Percentiles rank a stretch among this genome's conserved stretches.
phyloP scores from a whole-genome alignment of 164 flowering plant genomes.

The Macadamia integrifolia region DNA sequence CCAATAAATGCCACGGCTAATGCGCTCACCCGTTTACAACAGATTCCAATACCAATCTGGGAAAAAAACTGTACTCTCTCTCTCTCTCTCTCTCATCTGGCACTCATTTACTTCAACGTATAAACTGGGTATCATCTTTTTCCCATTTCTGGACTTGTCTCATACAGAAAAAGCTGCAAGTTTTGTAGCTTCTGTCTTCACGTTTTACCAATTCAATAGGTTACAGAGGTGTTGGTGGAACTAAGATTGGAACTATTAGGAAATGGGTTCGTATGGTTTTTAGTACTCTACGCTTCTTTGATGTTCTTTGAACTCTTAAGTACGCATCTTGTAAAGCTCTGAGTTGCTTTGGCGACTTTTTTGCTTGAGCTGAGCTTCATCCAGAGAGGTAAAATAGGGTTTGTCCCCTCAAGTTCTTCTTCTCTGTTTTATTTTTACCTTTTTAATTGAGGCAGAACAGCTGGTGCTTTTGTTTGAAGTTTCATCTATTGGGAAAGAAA shows the following conservation, averaged over 20 bases:
- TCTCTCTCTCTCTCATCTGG: not conserved
- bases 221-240: not conserved
- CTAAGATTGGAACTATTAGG: not conserved
- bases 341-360: not conserved
- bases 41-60: not conserved
- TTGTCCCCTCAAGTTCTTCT: not conserved
- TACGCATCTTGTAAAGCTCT: not conserved
- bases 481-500: not conserved
- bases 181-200: not conserved
- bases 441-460: not conserved
- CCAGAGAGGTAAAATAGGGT: not conserved
- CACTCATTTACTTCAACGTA: not conserved
- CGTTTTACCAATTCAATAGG: not conserved
- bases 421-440: not conserved
- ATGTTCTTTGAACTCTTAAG: not conserved
- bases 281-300: not conserved
- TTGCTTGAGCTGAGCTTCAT: not conserved
- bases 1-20: not conserved
- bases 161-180: not conserved
- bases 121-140: not conserved
- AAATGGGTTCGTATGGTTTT: not conserved
- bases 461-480: not conserved
- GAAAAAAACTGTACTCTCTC: constrained; percentile 4
- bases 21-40: not conserved
- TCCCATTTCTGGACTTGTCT: not conserved